Base-by-base conservation (phyloP, 169 alveolate species). In the Theileria sp. region DNA sequence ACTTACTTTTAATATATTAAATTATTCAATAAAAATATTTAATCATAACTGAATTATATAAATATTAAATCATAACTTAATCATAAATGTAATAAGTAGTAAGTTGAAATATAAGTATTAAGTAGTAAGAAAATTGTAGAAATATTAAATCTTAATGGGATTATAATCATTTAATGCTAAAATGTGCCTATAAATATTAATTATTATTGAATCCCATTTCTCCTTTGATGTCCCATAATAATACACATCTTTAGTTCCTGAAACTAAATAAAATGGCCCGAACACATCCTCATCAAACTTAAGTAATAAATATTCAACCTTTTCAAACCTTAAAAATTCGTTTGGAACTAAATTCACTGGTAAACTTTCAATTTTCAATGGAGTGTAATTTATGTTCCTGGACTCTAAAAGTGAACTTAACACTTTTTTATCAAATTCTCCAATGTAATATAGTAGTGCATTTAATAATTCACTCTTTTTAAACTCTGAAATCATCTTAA, bases 281-380 rank as follows among this genome's bases (percentile, higher is more conserved):
- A 64, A 64, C 8, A 30, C 72, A 32, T 28, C 21, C 72, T 64
- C 72, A 64, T 25, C 72, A 64, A 64, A 21, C 72, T 64, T 64
- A 26, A 64, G 26, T 30, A 64, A 34, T 15, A 64, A 21, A 15
- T 32, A 15, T 9, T 64, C 72, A 15, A 64, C 23, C 50, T 13
- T 38, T 28, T 21, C 23, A 15, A 44, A 44, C 12, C 19, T 44
- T 44, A 44, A 32, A 32, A 56, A 8, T 23, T 60, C 28, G 2
- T 60, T 28, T 60, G 68, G 68, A 17, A 60, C 68, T 8, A 23
- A 25, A 28, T 60, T 28, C 8, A 60, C 44, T 23, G 68, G 68
- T 28, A 60, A 23, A 23, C 0, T 28, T 3, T 60, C 68, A 60
- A 60, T 28, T 25, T 60, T 25, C 30, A 60, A 23, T 15, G 17